Evolutionary conservation across 257 asterid species (phyloP).

Genomic region (Solanum chmielewskii): DNA sequence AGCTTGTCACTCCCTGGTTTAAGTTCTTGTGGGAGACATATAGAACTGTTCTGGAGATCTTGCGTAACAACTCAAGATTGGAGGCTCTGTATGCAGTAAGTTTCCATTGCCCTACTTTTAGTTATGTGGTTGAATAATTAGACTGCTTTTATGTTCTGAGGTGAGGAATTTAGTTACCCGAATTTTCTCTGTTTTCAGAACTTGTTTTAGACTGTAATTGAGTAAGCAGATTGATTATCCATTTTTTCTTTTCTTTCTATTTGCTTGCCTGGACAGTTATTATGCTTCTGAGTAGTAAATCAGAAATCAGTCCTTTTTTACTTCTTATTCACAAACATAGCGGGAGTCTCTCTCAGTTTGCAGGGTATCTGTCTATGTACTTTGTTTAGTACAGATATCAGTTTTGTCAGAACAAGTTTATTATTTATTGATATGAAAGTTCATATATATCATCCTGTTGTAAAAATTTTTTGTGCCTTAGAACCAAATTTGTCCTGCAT

Average conservation of each 20-base stretch:
- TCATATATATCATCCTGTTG: neutral
- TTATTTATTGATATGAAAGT: neutral
- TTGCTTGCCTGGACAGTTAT: neutral
- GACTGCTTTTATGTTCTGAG: neutral
- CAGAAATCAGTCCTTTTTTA: neutral
- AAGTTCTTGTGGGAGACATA: slow-evolving; percentile 89
- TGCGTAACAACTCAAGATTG: slow-evolving; percentile 67
- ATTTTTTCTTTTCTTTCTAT: neutral
- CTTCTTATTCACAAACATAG: neutral
- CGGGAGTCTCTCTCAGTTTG: neutral
- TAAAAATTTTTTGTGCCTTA: neutral
- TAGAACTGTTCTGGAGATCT: slow-evolving; percentile 66
- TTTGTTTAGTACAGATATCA: neutral
- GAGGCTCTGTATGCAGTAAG: slow-evolving; percentile 69
- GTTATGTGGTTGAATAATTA: neutral
- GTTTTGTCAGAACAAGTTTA: neutral
- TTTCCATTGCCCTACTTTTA: neutral
- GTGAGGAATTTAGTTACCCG: neutral
- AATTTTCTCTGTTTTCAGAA: neutral
- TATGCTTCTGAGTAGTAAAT: neutral
- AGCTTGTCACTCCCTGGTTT: slow-evolving; percentile 82
- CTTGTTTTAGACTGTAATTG: neutral
- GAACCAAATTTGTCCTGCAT: neutral
- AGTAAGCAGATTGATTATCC: neutral
- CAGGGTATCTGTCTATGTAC: neutral